Evolutionary conservation across 768 basidiomycete species (phyloP).

Genomic region (Lactarius akahatsu): DNA sequence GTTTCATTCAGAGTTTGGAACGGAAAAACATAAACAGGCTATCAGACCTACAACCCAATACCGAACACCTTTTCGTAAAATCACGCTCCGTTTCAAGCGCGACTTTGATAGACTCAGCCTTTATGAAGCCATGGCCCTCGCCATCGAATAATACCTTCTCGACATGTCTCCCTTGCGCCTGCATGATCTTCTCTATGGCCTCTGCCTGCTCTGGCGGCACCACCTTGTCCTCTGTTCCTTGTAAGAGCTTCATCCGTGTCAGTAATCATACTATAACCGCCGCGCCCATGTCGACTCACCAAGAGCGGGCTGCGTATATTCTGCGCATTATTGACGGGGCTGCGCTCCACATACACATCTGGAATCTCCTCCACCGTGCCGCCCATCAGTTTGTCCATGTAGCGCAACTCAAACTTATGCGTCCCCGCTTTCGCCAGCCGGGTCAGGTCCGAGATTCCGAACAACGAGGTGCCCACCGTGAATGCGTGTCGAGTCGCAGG

Average conservation of each 20-base stretch:
- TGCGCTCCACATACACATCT: constrained; percentile 56
- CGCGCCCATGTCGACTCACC: constrained; percentile 41
- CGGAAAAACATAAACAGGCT: not conserved
- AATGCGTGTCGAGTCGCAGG: constrained; percentile 46
- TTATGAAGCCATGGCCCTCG: constrained; percentile 66
- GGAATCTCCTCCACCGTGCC: constrained; percentile 53
- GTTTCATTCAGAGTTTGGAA: not conserved
- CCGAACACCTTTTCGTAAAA: constrained; percentile 53
- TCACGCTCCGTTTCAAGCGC: constrained; percentile 52
- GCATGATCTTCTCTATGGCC: constrained; percentile 27
- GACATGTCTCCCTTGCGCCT: constrained; percentile 46
- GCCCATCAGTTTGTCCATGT: constrained; percentile 63
- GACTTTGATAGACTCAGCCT: constrained; percentile 52
- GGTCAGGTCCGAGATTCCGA: constrained; percentile 64
- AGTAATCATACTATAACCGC: constrained; percentile 26
- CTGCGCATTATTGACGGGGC: constrained; percentile 60
- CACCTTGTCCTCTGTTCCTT: constrained; percentile 46
- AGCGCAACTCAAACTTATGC: constrained; percentile 69
- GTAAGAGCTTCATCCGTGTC: constrained; percentile 7
- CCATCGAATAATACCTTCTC: constrained; percentile 58
- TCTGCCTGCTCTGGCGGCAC: constrained; percentile 82
- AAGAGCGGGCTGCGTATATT: constrained; percentile 63
- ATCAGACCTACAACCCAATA: not conserved
- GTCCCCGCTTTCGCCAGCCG: constrained; percentile 55
- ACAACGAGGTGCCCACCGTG: constrained; percentile 63